Evolutionary conservation across 768 basidiomycete species (phyloP), one percentile per base, ranked within the genome.

Genomic region (Clathrus columnatus): DNA sequence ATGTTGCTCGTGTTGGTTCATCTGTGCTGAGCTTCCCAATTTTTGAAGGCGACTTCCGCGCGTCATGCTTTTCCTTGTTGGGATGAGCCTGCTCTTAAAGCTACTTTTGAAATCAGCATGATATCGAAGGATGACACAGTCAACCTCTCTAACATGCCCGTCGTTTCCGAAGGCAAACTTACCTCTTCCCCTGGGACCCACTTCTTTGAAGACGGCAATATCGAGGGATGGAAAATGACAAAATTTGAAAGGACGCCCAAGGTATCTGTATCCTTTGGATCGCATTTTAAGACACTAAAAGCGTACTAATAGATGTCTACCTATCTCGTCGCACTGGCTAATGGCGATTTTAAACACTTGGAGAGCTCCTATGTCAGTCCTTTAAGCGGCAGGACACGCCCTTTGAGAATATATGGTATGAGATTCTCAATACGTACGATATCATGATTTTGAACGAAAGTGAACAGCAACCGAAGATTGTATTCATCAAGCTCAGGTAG

Each of bases 51-150:
- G 36, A 95, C 89, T 41, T 84, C 84, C 57, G 93, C 94, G 7
- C 75, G 93, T 48, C 77, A 81, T 42, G 81, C 85, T 5, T 88
- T 91, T 68, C 89, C 89, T 24, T 90, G 85, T 72, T 95, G 90
- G 89, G 94, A 96, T 65, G 93, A 96, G 65, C 95, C 94, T 16
- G 75, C 81, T 30, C 75, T 94, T 61, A 97, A 97, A 68, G 86
- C 92, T 0, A 91, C 85, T 2, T 89, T 85, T 65, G 64, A 77
- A 0, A 72, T 92, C 57, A 85, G 84, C 14, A 74, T 94, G 76
- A 76, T 94, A 63, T 89, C 91, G 17, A 81, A 83, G 57, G 74
- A 71, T 7, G 80, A 82, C 59, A 85, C 87, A 4, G 80, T 83
- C 64, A 87, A 80, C 66, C 72, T 98, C 58, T 85, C 83, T 72